A percentile compares a stretch with the other conserved stretches of the same genome.
These are phyloP conservation scores for Rubia balearica DNA, from an alignment of 305 asterid genomes.

Conservation along the genomic window DNA sequence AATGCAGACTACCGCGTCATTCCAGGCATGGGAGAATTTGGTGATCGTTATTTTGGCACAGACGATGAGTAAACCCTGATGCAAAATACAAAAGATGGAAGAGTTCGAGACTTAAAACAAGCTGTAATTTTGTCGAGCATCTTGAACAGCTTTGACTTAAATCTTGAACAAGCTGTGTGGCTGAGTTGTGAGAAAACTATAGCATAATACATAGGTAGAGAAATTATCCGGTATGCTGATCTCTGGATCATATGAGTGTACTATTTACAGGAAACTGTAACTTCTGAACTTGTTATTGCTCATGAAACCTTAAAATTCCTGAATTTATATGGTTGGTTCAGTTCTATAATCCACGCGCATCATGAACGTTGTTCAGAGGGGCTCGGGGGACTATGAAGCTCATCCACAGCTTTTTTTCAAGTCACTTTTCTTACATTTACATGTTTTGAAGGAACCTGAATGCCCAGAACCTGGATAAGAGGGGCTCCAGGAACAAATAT, in stretches of 20 bases:
- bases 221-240: not conserved
- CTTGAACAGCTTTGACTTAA: not conserved
- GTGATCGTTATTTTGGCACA: slow-evolving; percentile 90
- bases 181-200: slow-evolving; percentile 2
- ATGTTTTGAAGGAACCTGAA: slow-evolving; percentile 13
- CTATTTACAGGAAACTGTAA: not conserved
- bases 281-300: not conserved
- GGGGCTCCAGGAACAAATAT: slow-evolving; percentile 2
- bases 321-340: not conserved
- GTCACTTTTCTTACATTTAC: not conserved
- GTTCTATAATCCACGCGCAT: not conserved
- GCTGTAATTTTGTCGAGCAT: not conserved
- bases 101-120: not conserved
- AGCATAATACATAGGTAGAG: not conserved
- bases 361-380: not conserved
- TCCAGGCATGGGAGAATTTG: slow-evolving; percentile 98
- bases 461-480: slow-evolving; percentile 20
- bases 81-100: not conserved
- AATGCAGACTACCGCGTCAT: slow-evolving; percentile 76
- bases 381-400: not conserved
- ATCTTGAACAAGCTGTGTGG: not conserved
- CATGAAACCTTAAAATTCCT: not conserved
- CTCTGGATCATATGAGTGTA: not conserved
- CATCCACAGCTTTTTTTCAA: not conserved
- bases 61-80: slow-evolving; percentile 51